These are phyloP conservation scores for Blepharisma undulans DNA, from an alignment of 169 alveolate genomes.

Conservation along the genomic window DNA sequence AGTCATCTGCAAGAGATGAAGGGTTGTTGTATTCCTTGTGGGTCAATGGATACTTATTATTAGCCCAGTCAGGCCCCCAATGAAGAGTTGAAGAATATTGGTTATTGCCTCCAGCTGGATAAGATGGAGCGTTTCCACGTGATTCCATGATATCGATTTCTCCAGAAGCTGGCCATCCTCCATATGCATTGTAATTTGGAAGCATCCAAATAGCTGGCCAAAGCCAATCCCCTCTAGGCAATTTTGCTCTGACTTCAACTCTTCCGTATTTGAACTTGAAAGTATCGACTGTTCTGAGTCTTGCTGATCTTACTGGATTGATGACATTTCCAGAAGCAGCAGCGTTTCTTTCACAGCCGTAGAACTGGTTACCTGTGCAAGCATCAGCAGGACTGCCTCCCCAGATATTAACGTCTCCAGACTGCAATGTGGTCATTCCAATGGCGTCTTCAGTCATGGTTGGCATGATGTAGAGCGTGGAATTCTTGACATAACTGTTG, in stretches of 20 bases:
- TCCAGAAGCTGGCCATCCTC: constrained; percentile 73
- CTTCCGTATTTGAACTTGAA: constrained; percentile 65
- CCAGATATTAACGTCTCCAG: constrained; percentile 53
- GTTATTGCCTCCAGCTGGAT: constrained; percentile 54
- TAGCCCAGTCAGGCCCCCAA: constrained; percentile 66
- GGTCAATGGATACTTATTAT: constrained; percentile 49
- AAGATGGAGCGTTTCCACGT: constrained; percentile 50
- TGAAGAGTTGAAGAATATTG: constrained; percentile 66
- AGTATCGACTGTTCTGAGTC: constrained; percentile 54
- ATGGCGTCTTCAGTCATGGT: constrained; percentile 47
- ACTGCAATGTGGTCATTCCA: constrained; percentile 24
- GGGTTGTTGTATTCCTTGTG: constrained; percentile 47
- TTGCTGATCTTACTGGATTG: constrained; percentile 68
- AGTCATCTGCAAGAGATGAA: constrained; percentile 41
- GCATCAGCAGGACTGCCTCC: constrained; percentile 59
- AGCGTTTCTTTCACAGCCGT: constrained; percentile 59
- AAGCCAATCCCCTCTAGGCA: constrained; percentile 67
- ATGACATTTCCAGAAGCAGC: constrained; percentile 46
- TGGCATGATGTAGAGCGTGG: constrained; percentile 49
- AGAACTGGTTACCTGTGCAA: constrained; percentile 51
- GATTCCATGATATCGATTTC: constrained; percentile 79
- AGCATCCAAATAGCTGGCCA: constrained; percentile 86
- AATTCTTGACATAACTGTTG: constrained; percentile 50
- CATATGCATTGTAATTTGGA: constrained; percentile 59
- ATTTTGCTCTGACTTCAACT: constrained; percentile 66